Conservation (phyloP, 1,284 basidiomycete species). For the Moniliophthora roreri region DNA sequence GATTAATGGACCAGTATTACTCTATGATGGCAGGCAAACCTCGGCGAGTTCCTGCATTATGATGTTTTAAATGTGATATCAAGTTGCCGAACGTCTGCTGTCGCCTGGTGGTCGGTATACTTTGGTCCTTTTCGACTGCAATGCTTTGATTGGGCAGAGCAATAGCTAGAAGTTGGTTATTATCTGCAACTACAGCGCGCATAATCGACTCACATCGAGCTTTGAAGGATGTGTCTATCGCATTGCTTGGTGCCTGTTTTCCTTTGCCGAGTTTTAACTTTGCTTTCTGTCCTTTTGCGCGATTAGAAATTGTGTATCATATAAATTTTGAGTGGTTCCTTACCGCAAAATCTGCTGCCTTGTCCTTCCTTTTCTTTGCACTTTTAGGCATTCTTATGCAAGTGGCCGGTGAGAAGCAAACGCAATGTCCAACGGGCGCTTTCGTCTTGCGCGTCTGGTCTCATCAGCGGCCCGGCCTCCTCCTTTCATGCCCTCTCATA, state of each 20-base stretch:
- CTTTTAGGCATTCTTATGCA: conserved; percentile 88
- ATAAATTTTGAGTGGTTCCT: conserved; percentile 16
- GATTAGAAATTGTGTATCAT: conserved; percentile 11
- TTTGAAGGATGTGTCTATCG: conserved; percentile 95
- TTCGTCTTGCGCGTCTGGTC: too few relatives aligned
- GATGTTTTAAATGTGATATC: conserved; percentile 80
- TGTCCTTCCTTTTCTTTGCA: conserved; percentile 83
- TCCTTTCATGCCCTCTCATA: too few relatives aligned
- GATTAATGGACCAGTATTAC: not conserved
- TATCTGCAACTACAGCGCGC: conserved; percentile 10
- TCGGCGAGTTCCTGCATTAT: conserved; percentile 74
- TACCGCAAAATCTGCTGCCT: conserved; percentile 86
- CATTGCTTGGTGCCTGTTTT: conserved; percentile 82
- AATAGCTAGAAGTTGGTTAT: conserved; percentile 59
- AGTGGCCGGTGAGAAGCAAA: too few relatives aligned
- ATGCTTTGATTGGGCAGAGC: conserved; percentile 87
- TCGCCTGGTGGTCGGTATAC: conserved; percentile 70
- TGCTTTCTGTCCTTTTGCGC: conserved; percentile 67
- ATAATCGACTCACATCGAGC: conserved; percentile 65
- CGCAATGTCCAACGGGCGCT: too few relatives aligned
- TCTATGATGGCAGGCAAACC: conserved; percentile 38
- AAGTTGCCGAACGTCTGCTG: conserved; percentile 82
- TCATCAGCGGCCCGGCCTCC: too few relatives aligned
- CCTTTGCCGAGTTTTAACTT: conserved; percentile 96
- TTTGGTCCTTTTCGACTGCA: conserved; percentile 47